Percentiles rank a stretch among this genome's conserved stretches.
Conservation (phyloP, 495 filamentous ascomycete genomes). For the Penicillium ochrochloron region DNA sequence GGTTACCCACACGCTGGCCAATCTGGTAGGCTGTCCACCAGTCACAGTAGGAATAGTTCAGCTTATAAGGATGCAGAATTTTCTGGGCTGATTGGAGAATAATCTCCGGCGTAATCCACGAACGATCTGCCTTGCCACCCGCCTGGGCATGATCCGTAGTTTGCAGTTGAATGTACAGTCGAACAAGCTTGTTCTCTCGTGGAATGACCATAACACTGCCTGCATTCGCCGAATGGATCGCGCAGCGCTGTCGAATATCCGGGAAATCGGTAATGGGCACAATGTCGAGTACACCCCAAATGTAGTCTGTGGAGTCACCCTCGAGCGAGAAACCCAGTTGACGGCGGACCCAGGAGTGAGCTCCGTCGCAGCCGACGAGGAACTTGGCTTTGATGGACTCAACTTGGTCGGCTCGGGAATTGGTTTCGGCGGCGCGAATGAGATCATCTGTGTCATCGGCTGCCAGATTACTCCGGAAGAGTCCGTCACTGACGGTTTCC, state of each 20-base stretch:
- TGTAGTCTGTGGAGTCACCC: conserved; percentile 62
- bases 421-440: conserved; percentile 37
- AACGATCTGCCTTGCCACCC: conserved; percentile 45
- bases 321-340: conserved; percentile 56
- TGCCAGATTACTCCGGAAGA: conserved; percentile 60
- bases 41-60: conserved; percentile 63
- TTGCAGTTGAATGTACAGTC: conserved; percentile 72
- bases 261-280: conserved; percentile 68
- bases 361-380: conserved; percentile 67
- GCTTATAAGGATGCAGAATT: conserved; percentile 64
- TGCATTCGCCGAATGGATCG: conserved; percentile 61
- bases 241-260: conserved; percentile 66
- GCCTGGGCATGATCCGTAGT: conserved; percentile 38
- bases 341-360: conserved; percentile 61
- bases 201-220: conserved; percentile 71
- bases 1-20: conserved; percentile 66
- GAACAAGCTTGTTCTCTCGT: conserved; percentile 66
- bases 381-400: conserved; percentile 61
- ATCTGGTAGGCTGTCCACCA: conserved; percentile 67
- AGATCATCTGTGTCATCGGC: conserved; percentile 63
- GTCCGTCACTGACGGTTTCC: conserved; percentile 47
- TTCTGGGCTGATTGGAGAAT: conserved; percentile 63
- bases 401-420: conserved; percentile 29
- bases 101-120: conserved; percentile 59
- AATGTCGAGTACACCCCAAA: conserved; percentile 67